Evolutionary conservation across 2,329 filamentous ascomycete species (phyloP).

Genomic region (Xylariaceae sp.): DNA sequence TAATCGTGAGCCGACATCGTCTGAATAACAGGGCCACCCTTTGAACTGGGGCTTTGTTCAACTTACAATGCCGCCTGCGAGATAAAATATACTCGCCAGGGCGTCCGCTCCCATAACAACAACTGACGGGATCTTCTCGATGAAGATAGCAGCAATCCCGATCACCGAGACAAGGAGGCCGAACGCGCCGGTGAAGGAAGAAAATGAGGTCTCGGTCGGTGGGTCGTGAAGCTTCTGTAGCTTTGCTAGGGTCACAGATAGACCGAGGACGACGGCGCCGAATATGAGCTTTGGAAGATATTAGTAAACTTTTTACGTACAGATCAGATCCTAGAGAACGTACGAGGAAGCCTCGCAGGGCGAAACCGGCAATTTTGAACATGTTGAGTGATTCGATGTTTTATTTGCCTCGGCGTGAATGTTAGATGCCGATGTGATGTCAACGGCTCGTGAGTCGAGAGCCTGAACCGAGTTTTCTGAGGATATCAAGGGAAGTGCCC

Average conservation of each 20-base stretch:
- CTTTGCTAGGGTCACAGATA: constrained; percentile 29
- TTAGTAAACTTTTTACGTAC: constrained; percentile 1
- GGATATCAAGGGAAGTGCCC: no score
- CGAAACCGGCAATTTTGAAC: constrained; percentile 18
- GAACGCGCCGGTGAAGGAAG: constrained; percentile 29
- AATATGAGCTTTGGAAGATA: constrained; percentile 23
- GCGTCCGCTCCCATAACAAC: constrained; percentile 23
- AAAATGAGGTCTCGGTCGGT: constrained; percentile 28
- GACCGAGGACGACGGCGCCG: constrained; percentile 26
- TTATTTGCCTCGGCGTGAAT: background rate
- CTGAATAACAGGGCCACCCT: background rate
- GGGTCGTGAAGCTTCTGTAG: constrained; percentile 21
- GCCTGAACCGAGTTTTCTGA: no score
- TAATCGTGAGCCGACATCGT: background rate
- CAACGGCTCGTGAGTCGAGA: no score
- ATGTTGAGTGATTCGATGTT: constrained; percentile 7
- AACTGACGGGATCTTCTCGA: constrained; percentile 25
- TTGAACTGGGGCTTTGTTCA: background rate
- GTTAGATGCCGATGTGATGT: background rate
- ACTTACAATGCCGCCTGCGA: constrained; percentile 30
- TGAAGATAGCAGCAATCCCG: constrained; percentile 21
- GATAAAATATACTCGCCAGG: constrained; percentile 26
- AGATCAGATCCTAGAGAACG: constrained; percentile 2
- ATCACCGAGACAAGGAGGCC: constrained; percentile 26
- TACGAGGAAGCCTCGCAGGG: constrained; percentile 21